Conservation (phyloP, 495 filamentous ascomycete genomes). For the Talaromyces trachyspermus region DNA sequence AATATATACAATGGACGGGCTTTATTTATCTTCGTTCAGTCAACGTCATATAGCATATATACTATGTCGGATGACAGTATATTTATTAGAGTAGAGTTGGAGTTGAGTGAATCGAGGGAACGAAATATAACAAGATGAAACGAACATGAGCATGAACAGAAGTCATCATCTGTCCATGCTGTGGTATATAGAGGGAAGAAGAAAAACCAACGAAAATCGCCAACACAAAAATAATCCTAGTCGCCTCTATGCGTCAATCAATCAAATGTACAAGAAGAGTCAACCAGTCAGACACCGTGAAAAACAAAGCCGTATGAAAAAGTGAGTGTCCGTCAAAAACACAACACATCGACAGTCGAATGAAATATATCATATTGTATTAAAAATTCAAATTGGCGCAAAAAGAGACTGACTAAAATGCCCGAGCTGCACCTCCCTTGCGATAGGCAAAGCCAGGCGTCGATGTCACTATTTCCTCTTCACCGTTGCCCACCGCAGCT, state of each 20-base stretch:
- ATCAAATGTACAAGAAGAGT: constrained; percentile 1
- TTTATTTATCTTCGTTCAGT: neutral
- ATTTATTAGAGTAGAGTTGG: constrained; percentile 1
- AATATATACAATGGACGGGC: no score
- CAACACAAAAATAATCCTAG: neutral
- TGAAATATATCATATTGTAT: no score
- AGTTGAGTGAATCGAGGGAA: neutral
- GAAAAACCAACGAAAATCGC: neutral
- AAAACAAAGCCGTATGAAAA: no score
- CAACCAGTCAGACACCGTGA: no score
- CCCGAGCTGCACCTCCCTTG: constrained; percentile 2
- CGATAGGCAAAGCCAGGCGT: constrained; percentile 7
- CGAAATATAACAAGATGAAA: neutral
- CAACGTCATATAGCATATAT: neutral
- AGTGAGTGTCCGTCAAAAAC: no score
- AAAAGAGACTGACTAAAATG: neutral
- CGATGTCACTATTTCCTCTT: constrained; percentile 27
- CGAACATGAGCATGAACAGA: neutral
- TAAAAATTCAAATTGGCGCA: neutral
- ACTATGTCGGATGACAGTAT: neutral
- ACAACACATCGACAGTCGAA: no score
- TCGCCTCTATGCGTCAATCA: neutral
- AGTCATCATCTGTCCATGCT: neutral
- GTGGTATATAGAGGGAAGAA: constrained; percentile 4
- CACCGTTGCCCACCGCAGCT: constrained; percentile 26